Evolutionary conservation across 177 flowering plant species (phyloP).

Genomic region (Tripterygium wilfordii): DNA sequence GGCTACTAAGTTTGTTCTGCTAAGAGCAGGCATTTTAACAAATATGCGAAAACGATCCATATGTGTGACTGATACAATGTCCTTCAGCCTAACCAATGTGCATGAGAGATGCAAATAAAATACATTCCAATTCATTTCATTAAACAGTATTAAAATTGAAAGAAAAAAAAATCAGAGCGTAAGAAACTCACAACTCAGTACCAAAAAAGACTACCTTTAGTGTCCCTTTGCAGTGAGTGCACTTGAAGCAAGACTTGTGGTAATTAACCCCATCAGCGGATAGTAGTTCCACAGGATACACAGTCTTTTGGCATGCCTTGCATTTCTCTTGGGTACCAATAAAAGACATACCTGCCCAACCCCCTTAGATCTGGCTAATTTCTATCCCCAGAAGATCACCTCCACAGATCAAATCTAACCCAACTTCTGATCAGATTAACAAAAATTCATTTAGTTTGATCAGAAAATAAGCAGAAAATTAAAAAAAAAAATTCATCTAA

Average conservation of each 20-base stretch:
- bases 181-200: not conserved
- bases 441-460: no score
- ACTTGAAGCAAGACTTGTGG: constrained; percentile 90
- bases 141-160: not conserved
- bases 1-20: no score
- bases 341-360: constrained; percentile 52
- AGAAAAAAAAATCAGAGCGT: not conserved
- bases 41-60: no score
- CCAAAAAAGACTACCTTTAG: constrained; percentile 41
- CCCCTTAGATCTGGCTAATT: constrained; percentile 10
- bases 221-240: constrained; percentile 88
- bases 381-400: not conserved
- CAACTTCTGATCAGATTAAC: no score
- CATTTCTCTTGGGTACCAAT: constrained; percentile 87
- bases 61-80: no score
- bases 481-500: no score
- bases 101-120: no score
- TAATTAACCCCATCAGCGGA: constrained; percentile 87
- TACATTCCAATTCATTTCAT: not conserved
- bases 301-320: constrained; percentile 90
- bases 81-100: no score
- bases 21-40: no score
- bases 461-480: no score
- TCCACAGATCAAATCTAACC: no score
- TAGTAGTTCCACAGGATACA: constrained; percentile 75